Evolutionary conservation across 1,139 yeast genomes (phyloP).

Genomic region (Citeromyces siamensis): DNA sequence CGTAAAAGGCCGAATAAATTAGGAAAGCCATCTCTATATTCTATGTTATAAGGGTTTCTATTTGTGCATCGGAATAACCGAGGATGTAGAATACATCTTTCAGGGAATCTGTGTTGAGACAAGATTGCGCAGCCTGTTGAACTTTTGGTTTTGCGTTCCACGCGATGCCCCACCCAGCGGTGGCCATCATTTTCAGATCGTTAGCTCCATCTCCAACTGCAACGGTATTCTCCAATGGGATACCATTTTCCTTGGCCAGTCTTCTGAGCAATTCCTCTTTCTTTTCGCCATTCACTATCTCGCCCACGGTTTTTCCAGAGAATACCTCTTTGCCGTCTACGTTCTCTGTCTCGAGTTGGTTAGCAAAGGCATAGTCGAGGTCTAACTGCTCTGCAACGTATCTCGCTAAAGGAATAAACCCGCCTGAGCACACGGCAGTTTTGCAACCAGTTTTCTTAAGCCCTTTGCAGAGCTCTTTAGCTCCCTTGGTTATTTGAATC

Average conservation of each 20-base stretch:
- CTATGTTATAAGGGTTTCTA: conserved; percentile 17
- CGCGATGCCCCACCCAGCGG: conserved; percentile 90
- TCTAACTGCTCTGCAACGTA: conserved; percentile 57
- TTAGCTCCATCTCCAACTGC: conserved; percentile 99
- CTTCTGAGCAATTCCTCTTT: conserved; percentile 65
- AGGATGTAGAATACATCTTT: conserved; percentile 68
- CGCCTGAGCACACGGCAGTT: conserved; percentile 89
- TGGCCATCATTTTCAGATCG: conserved; percentile 85
- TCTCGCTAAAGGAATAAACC: conserved; percentile 81
- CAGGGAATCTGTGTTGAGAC: conserved; percentile 60
- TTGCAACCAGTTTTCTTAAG: conserved; percentile 52
- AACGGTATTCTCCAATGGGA: conserved; percentile 45
- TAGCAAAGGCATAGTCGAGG: conserved; percentile 85
- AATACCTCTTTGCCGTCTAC: conserved; percentile 39
- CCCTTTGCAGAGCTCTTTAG: conserved; percentile 50
- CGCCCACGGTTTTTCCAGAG: conserved; percentile 51
- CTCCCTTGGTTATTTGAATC: conserved; percentile 75
- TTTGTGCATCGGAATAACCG: conserved; percentile 59
- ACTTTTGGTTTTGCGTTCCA: conserved; percentile 97
- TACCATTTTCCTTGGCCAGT: conserved; percentile 51
- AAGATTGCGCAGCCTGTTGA: conserved; percentile 68
- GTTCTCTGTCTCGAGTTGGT: conserved; percentile 43
- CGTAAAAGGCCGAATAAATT: conserved; percentile 31
- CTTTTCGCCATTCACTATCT: conserved; percentile 73
- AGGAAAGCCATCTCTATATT: not conserved